phyloP scores from a whole-genome alignment of 2,329 filamentous ascomycete genomes.

The Epichloe aotearoae region DNA sequence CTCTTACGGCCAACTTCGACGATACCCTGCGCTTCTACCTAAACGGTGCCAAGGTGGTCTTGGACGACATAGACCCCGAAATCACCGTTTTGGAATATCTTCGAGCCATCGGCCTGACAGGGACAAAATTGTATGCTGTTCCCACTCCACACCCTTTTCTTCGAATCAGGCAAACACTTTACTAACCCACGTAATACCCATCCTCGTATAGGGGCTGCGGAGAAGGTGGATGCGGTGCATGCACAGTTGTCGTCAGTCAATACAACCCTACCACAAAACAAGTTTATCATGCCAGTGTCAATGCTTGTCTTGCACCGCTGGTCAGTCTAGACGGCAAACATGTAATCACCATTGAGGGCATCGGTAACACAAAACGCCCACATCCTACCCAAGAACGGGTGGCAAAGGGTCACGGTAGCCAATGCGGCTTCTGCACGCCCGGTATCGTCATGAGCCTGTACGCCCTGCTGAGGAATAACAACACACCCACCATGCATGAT shows the following conservation, averaged over 20 bases:
- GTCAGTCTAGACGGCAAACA: slow-evolving; percentile 94
- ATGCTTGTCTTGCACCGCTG: slow-evolving; percentile 86
- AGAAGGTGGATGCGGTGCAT: slow-evolving; percentile 92
- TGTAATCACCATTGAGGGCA: slow-evolving; percentile 94
- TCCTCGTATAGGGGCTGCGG: slow-evolving; percentile 55
- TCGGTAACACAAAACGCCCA: slow-evolving; percentile 74
- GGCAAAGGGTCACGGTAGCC: slow-evolving; percentile 80
- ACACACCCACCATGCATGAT: slow-evolving; percentile 62
- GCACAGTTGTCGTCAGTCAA: slow-evolving; percentile 89
- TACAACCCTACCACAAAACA: slow-evolving; percentile 83
- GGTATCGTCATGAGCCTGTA: slow-evolving; percentile 98
- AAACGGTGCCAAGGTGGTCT: slow-evolving; percentile 77
- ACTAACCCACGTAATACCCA: background rate
- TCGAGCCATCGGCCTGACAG: slow-evolving; percentile 81
- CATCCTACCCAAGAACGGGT: slow-evolving; percentile 87
- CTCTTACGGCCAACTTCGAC: slow-evolving; percentile 63
- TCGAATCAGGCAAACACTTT: background rate
- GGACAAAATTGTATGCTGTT: slow-evolving; percentile 63
- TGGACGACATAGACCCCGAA: slow-evolving; percentile 84
- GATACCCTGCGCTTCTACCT: slow-evolving; percentile 87
- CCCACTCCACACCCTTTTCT: background rate
- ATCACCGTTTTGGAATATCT: slow-evolving; percentile 87
- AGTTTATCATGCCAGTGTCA: slow-evolving; percentile 93
- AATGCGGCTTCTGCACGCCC: slow-evolving; percentile 90
- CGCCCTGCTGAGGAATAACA: slow-evolving; percentile 76